Conservation (phyloP, 78 protist genomes). For the Polysphondylium violaceum region DNA sequence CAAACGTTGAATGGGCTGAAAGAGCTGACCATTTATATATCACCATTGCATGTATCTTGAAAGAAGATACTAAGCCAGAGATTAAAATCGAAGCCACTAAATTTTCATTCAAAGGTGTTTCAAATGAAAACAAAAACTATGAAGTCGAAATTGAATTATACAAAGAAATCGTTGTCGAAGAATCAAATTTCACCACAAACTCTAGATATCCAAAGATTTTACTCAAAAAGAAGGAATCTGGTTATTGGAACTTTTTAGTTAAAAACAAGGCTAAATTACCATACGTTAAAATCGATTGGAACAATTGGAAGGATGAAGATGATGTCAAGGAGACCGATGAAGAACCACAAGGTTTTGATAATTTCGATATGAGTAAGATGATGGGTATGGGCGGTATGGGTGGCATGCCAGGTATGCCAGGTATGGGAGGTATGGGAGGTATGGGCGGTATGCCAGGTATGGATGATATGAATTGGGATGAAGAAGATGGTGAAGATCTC, state of each 20-base stretch:
- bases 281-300: constrained; percentile 46
- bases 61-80: background rate
- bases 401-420: constrained; percentile 65
- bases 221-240: constrained; percentile 25
- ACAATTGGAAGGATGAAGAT: constrained; percentile 62
- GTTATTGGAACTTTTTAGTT: constrained; percentile 65
- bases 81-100: constrained; percentile 11
- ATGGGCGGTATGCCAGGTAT: constrained; percentile 38
- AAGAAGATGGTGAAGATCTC: constrained; percentile 15
- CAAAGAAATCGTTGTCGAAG: constrained; percentile 27
- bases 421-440: constrained; percentile 67
- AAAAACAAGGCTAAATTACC: constrained; percentile 15
- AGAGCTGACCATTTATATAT: constrained; percentile 27
- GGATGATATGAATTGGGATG: constrained; percentile 15
- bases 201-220: constrained; percentile 52
- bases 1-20: constrained; percentile 63
- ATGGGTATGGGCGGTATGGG: constrained; percentile 35
- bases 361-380: constrained; percentile 37
- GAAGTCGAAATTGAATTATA: background rate
- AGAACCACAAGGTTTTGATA: constrained; percentile 4
- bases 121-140: background rate
- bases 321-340: constrained; percentile 26
- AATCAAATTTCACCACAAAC: background rate
- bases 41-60: constrained; percentile 8
- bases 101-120: constrained; percentile 18